Base-by-base conservation (phyloP, 108 stramenopile species). In the Poteriospumella lacustris region DNA sequence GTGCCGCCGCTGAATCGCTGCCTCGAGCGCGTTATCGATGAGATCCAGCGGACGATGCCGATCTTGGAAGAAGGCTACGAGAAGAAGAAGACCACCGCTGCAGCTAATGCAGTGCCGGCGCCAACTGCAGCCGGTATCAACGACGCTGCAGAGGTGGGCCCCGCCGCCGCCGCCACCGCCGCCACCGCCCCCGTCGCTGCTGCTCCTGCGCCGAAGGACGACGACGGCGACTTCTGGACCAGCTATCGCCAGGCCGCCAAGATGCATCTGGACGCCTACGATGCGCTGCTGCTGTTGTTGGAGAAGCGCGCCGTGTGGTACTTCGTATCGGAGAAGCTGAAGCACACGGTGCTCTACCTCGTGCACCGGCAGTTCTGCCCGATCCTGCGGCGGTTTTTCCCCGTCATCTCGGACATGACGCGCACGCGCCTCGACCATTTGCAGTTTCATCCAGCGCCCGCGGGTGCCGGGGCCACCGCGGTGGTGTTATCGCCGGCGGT, bases 191-290 rank as follows among this genome's bases (percentile, higher is more conserved):
- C 38, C 5, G 3, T 31, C 3, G 15, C 33, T 3, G 31, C 28
- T 64, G 60, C 28, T 24, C 9, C 28, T 64, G 60, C 5, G 9
- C 29, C 15, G 5, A 24, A 5, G 9, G 31, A 24, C 36, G 60
- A 64, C 24, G 64, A 68, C 15, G 40, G 36, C 24, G 40, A 36
- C 24, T 44, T 73, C 19, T 73, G 70, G 70, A 5, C 41, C 26
- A 34, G 3, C 33, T 44, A 44, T 52, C 70, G 70, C 41, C 3
- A 73, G 26, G 41, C 70, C 15, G 15, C 28, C 9, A 5, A 24
- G 31, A 5, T 73, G 43, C 70, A 73, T 56, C 9, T 9, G 12
- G 70, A 44, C 3, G 70, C n/a, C 3, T 42, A 73, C 41, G 70
- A 73, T 12, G 28, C 29, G 9, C 36, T 73, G 64, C 9, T 33